phyloP scores from a whole-genome alignment of 306 rosid species.

The Ziziphus jujuba region DNA sequence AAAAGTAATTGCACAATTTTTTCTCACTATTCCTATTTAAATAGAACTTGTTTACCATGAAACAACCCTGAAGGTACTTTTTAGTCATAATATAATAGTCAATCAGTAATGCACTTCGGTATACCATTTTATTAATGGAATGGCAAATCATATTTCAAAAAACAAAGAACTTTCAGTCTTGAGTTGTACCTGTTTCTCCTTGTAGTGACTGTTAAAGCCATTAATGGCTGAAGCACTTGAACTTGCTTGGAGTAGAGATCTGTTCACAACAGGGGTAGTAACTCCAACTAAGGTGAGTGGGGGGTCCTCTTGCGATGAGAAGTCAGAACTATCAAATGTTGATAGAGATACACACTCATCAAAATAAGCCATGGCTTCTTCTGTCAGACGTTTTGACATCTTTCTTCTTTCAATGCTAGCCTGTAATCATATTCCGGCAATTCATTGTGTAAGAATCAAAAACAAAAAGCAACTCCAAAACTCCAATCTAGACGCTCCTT shows the following conservation, averaged over 20 bases:
- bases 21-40: too few relatives aligned
- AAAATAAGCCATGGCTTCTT: conserved; percentile 91
- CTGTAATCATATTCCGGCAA: conserved; percentile 41
- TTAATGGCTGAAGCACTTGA: conserved; percentile 32
- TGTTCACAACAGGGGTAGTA: conserved; percentile 38
- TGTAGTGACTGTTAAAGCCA: conserved; percentile 24
- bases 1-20: too few relatives aligned
- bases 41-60: too few relatives aligned
- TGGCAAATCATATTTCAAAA: background rate
- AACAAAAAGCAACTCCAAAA: conserved; percentile 17
- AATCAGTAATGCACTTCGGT: too few relatives aligned
- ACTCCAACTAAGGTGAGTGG: conserved; percentile 48
- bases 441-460: conserved; percentile 14
- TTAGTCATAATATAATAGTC: too few relatives aligned
- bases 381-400: conserved; percentile 83
- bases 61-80: too few relatives aligned
- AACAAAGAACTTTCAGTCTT: background rate
- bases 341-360: conserved; percentile 92
- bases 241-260: conserved; percentile 54
- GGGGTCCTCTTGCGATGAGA: conserved; percentile 87
- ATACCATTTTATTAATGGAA: too few relatives aligned
- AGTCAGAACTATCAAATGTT: conserved; percentile 94
- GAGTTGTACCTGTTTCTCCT: conserved; percentile 28
- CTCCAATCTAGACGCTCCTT: background rate
- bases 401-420: conserved; percentile 87